These are phyloP conservation scores for Carex cristatella DNA, from an alignment of 176 grass and related monocot genomes.

Conservation along the genomic window DNA sequence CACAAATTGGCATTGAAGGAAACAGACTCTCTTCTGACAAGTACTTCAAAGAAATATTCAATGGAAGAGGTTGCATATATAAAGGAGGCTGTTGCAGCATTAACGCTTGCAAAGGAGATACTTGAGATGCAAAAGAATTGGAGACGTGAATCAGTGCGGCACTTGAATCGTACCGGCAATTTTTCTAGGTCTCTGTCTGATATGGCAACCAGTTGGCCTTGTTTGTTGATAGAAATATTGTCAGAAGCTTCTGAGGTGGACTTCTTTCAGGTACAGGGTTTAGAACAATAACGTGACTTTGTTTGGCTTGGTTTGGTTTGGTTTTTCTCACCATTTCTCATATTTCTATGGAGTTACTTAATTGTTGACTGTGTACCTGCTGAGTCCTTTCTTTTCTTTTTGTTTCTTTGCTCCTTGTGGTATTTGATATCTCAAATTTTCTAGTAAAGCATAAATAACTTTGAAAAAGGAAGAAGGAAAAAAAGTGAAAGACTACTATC, in stretches of 20 bases:
- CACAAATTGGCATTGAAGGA: neutral
- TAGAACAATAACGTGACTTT: neutral
- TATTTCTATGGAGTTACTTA: neutral
- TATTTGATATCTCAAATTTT: neutral
- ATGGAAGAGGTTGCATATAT: slow-evolving; percentile 81
- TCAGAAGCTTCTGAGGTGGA: slow-evolving; percentile 52
- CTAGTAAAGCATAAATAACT: neutral
- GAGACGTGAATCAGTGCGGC: slow-evolving; percentile 52
- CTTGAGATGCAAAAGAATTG: slow-evolving; percentile 68
- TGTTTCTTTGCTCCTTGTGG: neutral
- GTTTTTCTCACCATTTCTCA: neutral
- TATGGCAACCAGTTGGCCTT: slow-evolving; percentile 78
- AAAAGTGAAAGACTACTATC: neutral
- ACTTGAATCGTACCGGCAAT: slow-evolving; percentile 52
- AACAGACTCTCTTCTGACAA: slow-evolving; percentile 29
- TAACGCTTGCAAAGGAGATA: slow-evolving; percentile 77
- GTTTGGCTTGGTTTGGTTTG: neutral
- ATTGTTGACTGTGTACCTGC: neutral
- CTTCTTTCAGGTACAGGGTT: slow-evolving; percentile 72
- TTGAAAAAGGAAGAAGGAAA: neutral
- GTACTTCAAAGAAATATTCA: slow-evolving; percentile 33
- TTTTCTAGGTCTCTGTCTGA: slow-evolving; percentile 71
- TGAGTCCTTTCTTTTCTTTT: neutral
- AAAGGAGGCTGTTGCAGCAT: slow-evolving; percentile 48
- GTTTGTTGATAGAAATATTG: slow-evolving; percentile 74